Base-by-base conservation (phyloP, 2,329 filamentous ascomycete genomes). In the Aureobasidium melanogenum region DNA sequence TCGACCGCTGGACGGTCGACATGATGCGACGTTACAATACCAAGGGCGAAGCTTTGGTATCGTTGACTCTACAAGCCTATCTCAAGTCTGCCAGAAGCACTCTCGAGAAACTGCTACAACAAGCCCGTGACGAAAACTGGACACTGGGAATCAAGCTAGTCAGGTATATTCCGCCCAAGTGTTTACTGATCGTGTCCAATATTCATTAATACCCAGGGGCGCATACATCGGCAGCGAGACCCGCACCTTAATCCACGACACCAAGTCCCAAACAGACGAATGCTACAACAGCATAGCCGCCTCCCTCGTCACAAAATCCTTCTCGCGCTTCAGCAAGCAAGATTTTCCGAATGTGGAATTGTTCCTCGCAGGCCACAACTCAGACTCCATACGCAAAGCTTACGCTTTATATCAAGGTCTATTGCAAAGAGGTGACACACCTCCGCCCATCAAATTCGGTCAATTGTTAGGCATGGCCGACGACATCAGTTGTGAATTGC, bases 11-110 rank as follows among this genome's bases (percentile, higher is more conserved):
- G 80, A 78, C 79, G 8, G 76, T 81, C 65, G 76, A 77, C 57
- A 73, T 82, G 57, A 82, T 82, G 77, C 75, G 80, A 34, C 76
- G 75, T 64, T 80, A 77, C 69, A 83, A 83, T 69, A 69, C 66
- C 0, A 70, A 74, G 32, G 74, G 73, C 28, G 70, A 73, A 22
- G 73, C 76, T 15, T 43, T 76, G 19, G 72, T 82, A 52, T 81
- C 79, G 66, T 77, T 77, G 63, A 82, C 80, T 7, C 76, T 81
- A 65, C 80, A 82, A 70, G 79, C 75, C 22, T 83, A 83, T 62
- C 73, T 83, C 7, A 79, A 81, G 67, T 73, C 73, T 8, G 34
- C 56, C 9, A 32, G 44, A 17, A 30, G 8, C n/a, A 77, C 79
- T 0, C 75, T 76, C 0, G 63, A 71, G 2, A 81, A 76, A 41